These are phyloP conservation scores for Solanum pennellii DNA, from an alignment of 257 asterid species.

Conservation along the genomic window DNA sequence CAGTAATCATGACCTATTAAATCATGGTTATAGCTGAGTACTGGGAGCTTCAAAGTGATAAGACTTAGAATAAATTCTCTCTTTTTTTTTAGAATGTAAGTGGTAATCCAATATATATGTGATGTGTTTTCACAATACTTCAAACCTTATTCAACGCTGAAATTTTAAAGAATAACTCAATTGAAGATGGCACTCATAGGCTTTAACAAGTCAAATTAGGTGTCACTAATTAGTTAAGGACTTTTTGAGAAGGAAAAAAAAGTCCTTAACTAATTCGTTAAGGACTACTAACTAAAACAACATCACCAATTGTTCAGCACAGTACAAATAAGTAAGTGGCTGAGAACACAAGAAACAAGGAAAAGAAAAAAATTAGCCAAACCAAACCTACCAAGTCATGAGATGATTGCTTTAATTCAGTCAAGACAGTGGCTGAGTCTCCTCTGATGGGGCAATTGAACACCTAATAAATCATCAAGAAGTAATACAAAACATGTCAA, in stretches of 20 bases:
- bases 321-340: background rate
- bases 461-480: slow-evolving; percentile 41
- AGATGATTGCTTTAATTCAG: slow-evolving; percentile 77
- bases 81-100: background rate
- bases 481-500: slow-evolving; percentile 2
- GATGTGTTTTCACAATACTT: background rate
- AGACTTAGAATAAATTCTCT: background rate
- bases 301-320: background rate
- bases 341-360: background rate
- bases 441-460: slow-evolving; percentile 93
- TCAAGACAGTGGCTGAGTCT: slow-evolving; percentile 77
- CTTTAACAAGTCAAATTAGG: background rate
- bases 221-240: too few species aligned
- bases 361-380: background rate
- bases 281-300: background rate
- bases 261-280: background rate
- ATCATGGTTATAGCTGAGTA: background rate
- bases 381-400: slow-evolving; percentile 79
- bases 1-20: slow-evolving; percentile 91
- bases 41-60: background rate
- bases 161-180: background rate
- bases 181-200: background rate
- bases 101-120: background rate
- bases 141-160: background rate
- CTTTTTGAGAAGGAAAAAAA: too few species aligned